Evolutionary conservation across 257 asterid species (phyloP).

Genomic region (Datura wrightii): DNA sequence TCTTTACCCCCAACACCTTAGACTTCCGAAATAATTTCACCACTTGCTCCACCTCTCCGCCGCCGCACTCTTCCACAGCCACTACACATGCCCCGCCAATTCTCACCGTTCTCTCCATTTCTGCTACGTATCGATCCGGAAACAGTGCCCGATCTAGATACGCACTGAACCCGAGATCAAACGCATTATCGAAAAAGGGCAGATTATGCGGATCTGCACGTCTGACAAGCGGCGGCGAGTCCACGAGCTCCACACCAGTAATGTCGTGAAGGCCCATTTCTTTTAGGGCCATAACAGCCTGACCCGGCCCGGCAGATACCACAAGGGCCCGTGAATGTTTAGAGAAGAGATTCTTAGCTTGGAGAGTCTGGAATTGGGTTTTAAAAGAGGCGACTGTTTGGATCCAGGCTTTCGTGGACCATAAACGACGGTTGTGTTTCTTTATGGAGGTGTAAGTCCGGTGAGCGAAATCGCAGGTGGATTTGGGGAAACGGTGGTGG

Average conservation of each 20-base stretch:
- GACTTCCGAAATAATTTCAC: slow-evolving; percentile 69
- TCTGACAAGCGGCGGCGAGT: slow-evolving; percentile 78
- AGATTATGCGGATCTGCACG: slow-evolving; percentile 84
- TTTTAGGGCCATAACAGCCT: slow-evolving; percentile 69
- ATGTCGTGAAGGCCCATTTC: slow-evolving; percentile 75
- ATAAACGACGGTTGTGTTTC: slow-evolving; percentile 72
- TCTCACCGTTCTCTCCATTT: slow-evolving; percentile 86
- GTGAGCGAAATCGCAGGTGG: slow-evolving; percentile 83
- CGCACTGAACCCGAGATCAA: slow-evolving; percentile 78
- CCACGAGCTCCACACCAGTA: slow-evolving; percentile 85
- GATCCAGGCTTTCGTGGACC: slow-evolving; percentile 82
- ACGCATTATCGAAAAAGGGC: slow-evolving; percentile 74
- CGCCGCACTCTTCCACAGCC: slow-evolving; percentile 79
- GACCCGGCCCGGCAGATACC: slow-evolving; percentile 93
- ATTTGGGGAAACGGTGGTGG: slow-evolving; percentile 69
- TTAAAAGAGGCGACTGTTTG: slow-evolving; percentile 62
- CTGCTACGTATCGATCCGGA: slow-evolving; percentile 65
- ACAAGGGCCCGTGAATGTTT: slow-evolving; percentile 65
- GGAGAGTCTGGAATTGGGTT: slow-evolving; percentile 54
- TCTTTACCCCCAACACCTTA: slow-evolving; percentile 54
- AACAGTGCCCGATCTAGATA: slow-evolving; percentile 77
- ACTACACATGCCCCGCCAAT: slow-evolving; percentile 83
- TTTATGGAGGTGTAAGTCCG: slow-evolving; percentile 65
- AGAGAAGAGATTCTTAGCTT: slow-evolving; percentile 44
- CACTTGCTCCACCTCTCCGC: slow-evolving; percentile 57